Conservation (phyloP, 2,329 filamentous ascomycete species). For the Ceratocystis variospora region DNA sequence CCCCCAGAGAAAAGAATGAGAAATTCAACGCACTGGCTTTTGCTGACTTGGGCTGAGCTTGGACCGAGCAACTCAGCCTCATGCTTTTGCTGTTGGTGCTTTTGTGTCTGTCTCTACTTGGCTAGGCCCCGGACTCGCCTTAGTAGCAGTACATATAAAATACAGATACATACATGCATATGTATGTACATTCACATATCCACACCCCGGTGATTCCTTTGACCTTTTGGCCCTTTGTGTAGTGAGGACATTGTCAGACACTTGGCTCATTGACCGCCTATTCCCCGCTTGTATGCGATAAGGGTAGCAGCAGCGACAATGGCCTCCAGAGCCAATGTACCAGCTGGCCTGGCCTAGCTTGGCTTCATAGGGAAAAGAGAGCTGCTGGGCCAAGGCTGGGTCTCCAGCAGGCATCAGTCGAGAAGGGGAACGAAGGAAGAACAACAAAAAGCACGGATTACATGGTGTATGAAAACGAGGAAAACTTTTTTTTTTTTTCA, state of each 20-base stretch:
- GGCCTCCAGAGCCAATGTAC: no score
- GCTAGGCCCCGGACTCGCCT: neutral
- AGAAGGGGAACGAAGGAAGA: no score
- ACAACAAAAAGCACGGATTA: neutral
- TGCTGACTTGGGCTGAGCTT: neutral
- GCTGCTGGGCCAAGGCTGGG: no score
- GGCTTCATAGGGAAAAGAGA: no score
- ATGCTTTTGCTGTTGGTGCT: neutral
- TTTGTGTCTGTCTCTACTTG: no score
- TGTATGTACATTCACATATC: neutral
- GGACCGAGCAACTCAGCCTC: conserved; percentile 1
- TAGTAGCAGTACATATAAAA: neutral
- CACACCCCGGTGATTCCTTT: no score
- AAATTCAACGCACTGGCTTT: neutral
- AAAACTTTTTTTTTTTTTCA: neutral
- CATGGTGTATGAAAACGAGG: neutral
- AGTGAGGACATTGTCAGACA: no score
- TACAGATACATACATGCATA: neutral
- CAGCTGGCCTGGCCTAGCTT: no score
- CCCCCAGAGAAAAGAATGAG: neutral
- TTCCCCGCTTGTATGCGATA: no score
- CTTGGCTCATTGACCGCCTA: no score
- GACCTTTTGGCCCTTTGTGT: no score
- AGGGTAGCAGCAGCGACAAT: no score
- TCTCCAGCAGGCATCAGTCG: neutral